These are phyloP conservation scores for Yamadazyma nakazawae DNA, from an alignment of 805 yeast genomes.

Conservation along the genomic window DNA sequence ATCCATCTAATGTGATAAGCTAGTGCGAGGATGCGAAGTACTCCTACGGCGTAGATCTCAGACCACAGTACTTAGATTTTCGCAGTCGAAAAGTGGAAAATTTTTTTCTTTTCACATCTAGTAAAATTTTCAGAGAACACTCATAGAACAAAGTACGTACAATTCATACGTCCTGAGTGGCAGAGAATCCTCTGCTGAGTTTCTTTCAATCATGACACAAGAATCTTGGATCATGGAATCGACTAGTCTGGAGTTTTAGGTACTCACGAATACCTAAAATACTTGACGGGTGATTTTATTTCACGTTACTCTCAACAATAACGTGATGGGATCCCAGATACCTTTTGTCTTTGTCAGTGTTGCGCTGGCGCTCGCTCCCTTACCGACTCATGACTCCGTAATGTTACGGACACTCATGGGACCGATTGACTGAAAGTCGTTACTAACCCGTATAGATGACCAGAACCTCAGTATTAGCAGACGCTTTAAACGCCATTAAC, in stretches of 20 bases:
- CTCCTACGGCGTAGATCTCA: not conserved
- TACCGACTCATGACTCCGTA: conserved; percentile 29
- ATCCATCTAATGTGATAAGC: not conserved
- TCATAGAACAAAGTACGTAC: not conserved
- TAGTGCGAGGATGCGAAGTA: not conserved
- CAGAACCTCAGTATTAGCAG: conserved; percentile 97
- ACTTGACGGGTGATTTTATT: conserved; percentile 1
- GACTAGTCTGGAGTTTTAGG: conserved; percentile 1
- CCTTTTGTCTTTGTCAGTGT: conserved; percentile 2
- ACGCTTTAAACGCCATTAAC: conserved; percentile 96
- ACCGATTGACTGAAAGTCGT: conserved; percentile 1
- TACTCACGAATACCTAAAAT: not conserved
- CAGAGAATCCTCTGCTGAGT: not conserved
- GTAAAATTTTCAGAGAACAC: not conserved
- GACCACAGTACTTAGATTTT: not conserved
- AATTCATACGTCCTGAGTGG: not conserved
- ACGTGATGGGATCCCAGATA: conserved; percentile 1
- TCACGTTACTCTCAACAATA: not conserved
- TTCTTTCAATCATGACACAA: conserved; percentile 13
- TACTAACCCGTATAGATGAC: conserved; percentile 57
- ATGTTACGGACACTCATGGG: conserved; percentile 38
- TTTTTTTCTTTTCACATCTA: not conserved
- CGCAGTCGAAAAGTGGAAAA: not conserved
- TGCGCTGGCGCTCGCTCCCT: not conserved
- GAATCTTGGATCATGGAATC: conserved; percentile 20